Evolutionary conservation across 176 grass and related monocot species (phyloP).

Genomic region (Urochloa ruziziensis): DNA sequence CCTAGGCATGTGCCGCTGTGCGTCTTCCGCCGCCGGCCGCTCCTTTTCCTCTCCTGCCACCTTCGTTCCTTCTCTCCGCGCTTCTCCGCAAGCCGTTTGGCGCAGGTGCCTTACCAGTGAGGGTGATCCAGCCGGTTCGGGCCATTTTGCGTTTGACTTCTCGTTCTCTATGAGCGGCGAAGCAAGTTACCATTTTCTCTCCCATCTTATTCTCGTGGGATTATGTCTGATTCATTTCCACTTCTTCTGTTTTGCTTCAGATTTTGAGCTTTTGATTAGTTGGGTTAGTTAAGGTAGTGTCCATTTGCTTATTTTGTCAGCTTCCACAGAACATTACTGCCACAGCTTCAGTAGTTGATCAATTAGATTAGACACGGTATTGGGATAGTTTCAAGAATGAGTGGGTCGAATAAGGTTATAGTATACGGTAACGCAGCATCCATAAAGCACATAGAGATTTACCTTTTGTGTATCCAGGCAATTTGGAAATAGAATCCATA

Average conservation of each 20-base stretch:
- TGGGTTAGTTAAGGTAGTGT: neutral
- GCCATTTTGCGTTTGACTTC: neutral
- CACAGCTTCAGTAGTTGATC: neutral
- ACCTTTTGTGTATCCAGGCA: neutral
- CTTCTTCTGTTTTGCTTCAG: neutral
- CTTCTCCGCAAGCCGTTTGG: too few relatives aligned
- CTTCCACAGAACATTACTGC: neutral
- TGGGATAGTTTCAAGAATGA: neutral
- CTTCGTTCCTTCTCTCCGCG: neutral
- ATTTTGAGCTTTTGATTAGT: neutral
- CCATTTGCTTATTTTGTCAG: neutral
- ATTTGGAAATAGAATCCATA: neutral
- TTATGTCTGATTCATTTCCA: neutral
- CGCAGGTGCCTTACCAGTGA: too few relatives aligned
- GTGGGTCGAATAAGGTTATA: neutral
- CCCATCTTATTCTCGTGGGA: neutral
- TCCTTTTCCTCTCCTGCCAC: neutral
- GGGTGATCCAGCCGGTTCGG: neutral
- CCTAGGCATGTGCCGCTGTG: neutral
- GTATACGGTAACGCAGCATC: neutral
- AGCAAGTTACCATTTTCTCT: neutral
- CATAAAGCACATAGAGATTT: neutral
- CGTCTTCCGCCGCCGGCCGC: neutral
- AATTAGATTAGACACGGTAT: neutral
- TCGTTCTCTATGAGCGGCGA: neutral